Conservation (phyloP, 192 early-diverging fungal species). For the Entomortierella beljakovae region DNA sequence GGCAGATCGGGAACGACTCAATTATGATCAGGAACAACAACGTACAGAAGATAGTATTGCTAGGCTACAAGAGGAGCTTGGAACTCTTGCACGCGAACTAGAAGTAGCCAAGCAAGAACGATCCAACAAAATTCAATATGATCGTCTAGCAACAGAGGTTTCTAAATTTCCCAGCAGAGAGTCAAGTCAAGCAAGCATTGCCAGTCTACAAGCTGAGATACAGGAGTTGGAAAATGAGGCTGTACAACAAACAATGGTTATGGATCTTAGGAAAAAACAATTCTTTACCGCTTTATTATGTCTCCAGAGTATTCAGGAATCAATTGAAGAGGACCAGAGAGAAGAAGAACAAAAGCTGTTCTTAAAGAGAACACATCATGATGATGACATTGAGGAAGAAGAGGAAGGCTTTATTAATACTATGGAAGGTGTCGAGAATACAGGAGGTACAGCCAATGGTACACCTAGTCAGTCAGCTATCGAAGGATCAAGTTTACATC, state of each 20-base stretch:
- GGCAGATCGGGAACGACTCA: constrained; percentile 32
- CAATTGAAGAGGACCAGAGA: constrained; percentile 35
- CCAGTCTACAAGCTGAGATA: constrained; percentile 23
- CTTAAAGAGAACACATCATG: constrained; percentile 13
- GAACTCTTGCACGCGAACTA: constrained; percentile 17
- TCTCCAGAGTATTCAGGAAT: constrained; percentile 34
- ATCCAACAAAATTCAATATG: constrained; percentile 46
- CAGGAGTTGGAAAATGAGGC: constrained; percentile 30
- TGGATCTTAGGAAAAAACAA: constrained; percentile 34
- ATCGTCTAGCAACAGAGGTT: constrained; percentile 23
- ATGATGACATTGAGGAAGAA: constrained; percentile 22
- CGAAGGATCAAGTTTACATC: background rate
- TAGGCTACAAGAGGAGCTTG: constrained; percentile 23
- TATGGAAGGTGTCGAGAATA: constrained; percentile 10
- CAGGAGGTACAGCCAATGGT: background rate
- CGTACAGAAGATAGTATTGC: constrained; percentile 18
- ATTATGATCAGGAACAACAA: constrained; percentile 36
- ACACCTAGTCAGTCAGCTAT: background rate
- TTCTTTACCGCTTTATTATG: constrained; percentile 33
- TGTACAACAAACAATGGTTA: constrained; percentile 12
- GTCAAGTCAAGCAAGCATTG: constrained; percentile 23
- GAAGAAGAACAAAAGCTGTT: constrained; percentile 32
- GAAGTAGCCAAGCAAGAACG: constrained; percentile 39
- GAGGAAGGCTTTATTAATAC: constrained; percentile 25
- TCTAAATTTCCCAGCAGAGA: constrained; percentile 32